A percentile compares a stretch with the other conserved stretches of the same genome.
Conservation (phyloP, 2,329 filamentous ascomycete genomes). For the Phialophora expanda region DNA sequence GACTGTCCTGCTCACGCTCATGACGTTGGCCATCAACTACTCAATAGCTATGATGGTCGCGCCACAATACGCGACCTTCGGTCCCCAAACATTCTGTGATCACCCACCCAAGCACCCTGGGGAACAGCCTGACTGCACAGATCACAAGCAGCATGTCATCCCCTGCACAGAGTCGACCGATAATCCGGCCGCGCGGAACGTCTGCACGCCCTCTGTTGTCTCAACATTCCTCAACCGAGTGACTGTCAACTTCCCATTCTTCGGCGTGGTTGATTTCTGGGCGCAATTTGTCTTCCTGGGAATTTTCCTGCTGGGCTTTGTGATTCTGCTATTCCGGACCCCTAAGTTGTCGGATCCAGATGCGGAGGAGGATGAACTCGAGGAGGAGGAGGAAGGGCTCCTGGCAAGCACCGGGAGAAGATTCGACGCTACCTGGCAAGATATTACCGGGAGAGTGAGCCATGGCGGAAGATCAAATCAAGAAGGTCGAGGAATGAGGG, state of each 20-base stretch:
- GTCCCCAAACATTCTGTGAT: constrained; percentile 92
- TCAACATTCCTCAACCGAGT: constrained; percentile 93
- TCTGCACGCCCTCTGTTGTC: constrained; percentile 90
- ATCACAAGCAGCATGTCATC: constrained; percentile 72
- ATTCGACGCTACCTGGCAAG: constrained; percentile 86
- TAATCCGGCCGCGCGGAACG: constrained; percentile 71
- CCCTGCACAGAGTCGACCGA: constrained; percentile 79
- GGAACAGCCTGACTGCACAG: constrained; percentile 74
- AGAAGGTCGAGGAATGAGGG: constrained; percentile 23
- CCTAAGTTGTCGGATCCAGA: constrained; percentile 77
- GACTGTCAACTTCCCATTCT: constrained; percentile 92
- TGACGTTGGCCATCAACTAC: constrained; percentile 91
- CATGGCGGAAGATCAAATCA: constrained; percentile 17
- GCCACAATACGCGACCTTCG: constrained; percentile 92
- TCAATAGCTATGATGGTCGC: constrained; percentile 90
- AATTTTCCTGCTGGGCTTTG: constrained; percentile 80
- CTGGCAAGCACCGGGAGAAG: constrained; percentile 80
- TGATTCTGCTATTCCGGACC: constrained; percentile 78
- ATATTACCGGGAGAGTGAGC: constrained; percentile 69
- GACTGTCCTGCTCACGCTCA: constrained; percentile 87
- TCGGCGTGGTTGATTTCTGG: constrained; percentile 93
- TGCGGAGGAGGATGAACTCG: constrained; percentile 79
- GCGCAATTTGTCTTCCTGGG: constrained; percentile 89
- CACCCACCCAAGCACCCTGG: constrained; percentile 67
- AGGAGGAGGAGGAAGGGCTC: constrained; percentile 92